These are phyloP conservation scores for Yamadazyma triangularis DNA, from an alignment of 1,139 yeast genomes.

Conservation along the genomic window DNA sequence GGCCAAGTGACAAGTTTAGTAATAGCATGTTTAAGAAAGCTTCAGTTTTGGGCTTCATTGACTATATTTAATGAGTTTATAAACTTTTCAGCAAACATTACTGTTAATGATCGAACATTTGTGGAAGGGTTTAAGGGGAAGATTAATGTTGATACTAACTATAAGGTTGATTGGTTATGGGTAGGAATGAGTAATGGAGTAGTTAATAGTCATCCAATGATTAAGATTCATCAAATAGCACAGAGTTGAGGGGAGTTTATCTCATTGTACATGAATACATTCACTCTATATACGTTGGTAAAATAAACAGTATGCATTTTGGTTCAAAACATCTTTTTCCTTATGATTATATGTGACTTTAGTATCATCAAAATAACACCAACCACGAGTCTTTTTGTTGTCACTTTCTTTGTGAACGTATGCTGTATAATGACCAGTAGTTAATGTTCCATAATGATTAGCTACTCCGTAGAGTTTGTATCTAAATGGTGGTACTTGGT, in stretches of 20 bases:
- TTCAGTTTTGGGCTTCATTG: constrained; percentile 86
- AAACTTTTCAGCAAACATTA: constrained; percentile 72
- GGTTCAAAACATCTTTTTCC: constrained; percentile 44
- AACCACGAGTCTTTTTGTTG: constrained; percentile 40
- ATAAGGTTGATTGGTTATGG: constrained; percentile 72
- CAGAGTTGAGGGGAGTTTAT: too few relatives aligned
- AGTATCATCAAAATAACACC: constrained; percentile 81
- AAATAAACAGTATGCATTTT: constrained; percentile 75
- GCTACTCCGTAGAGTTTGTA: constrained; percentile 82
- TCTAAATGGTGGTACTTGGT: constrained; percentile 74
- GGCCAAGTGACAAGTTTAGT: constrained; percentile 82
- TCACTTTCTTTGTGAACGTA: constrained; percentile 60
- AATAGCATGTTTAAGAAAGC: constrained; percentile 78
- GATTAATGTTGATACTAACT: constrained; percentile 44
- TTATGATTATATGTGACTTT: constrained; percentile 42
- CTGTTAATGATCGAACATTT: constrained; percentile 76
- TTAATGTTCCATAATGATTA: constrained; percentile 76
- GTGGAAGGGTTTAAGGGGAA: constrained; percentile 76
- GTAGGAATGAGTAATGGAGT: constrained; percentile 61
- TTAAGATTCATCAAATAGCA: constrained; percentile 23
- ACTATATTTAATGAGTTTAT: constrained; percentile 85
- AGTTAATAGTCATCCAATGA: constrained; percentile 40
- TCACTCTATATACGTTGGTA: constrained; percentile 48
- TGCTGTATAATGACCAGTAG: constrained; percentile 92
- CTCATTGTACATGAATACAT: too few relatives aligned